phyloP scores from a whole-genome alignment of 2,329 filamentous ascomycete genomes.

The Polytolypa hystricis region DNA sequence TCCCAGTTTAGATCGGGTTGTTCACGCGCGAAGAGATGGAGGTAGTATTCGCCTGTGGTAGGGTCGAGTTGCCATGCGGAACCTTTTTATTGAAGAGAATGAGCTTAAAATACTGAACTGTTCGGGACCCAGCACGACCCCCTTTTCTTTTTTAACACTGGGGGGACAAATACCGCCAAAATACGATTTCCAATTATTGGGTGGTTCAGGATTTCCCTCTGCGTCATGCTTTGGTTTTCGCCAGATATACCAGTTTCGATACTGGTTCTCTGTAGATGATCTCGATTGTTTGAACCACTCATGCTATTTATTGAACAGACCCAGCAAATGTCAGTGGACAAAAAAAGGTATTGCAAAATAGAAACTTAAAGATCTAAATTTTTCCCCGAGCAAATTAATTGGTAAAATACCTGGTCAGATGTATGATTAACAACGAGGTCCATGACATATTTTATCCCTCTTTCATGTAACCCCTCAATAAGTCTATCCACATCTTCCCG shows the following conservation, averaged over 20 bases:
- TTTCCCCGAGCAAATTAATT: too few species aligned
- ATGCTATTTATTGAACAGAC: conserved; percentile 35
- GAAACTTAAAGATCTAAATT: too few species aligned
- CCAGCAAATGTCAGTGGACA: not conserved
- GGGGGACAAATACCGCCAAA: conserved; percentile 19
- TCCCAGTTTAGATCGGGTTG: conserved; percentile 87
- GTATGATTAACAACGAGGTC: conserved; percentile 35
- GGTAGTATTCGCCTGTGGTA: conserved; percentile 61
- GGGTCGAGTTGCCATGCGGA: conserved; percentile 53
- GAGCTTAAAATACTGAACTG: not conserved
- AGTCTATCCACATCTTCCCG: conserved; percentile 34
- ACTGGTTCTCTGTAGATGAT: conserved; percentile 41
- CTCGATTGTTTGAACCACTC: conserved; percentile 55
- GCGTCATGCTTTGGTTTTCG: conserved; percentile 43
- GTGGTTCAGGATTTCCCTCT: conserved; percentile 44
- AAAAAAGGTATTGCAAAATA: not conserved
- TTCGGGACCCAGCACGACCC: not conserved
- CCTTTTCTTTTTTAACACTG: too few species aligned
- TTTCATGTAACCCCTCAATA: conserved; percentile 32
- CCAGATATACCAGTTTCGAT: conserved; percentile 59
- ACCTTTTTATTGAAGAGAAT: conserved; percentile 19
- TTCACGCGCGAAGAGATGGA: conserved; percentile 62
- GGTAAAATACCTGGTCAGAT: conserved; percentile 21
- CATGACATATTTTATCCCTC: conserved; percentile 39
- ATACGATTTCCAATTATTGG: conserved; percentile 44